Evolutionary conservation across 768 basidiomycete genomes (phyloP), one percentile per base, ranked within the genome.

Genomic region (Lentinus brumalis): DNA sequence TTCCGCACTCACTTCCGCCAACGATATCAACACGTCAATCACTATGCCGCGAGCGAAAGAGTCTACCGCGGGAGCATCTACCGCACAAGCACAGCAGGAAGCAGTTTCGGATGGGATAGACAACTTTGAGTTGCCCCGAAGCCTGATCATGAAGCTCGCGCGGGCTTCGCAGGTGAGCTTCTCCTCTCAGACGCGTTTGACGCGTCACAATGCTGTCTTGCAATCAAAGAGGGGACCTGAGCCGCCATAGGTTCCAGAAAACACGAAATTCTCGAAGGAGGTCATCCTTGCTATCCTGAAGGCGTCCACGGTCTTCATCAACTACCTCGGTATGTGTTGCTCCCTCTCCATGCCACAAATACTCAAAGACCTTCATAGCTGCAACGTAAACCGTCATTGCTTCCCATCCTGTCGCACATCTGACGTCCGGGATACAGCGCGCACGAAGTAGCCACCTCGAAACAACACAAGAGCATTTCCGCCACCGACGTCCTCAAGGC

Each of bases 231-330:
- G 47, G 35, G 35, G 35, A 3, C 15, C 39, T 39, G n/a, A 14
- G 21, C 31, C 15, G 10, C 11, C 41, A 9, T 56, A 96, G 95
- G 76, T 96, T 3, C 92, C 94, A 6, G 88, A 93, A 0, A 88
- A 86, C 66, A 83, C 88, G 12, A 96, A 96, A 70, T 74, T 97
- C 57, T 91, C 94, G 67, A 96, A 95, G 63, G 96, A 98, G 60
- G 91, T 92, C 0, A 86, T 95, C 0, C 72, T 91, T 1, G 92
- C 94, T 12, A 79, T 97, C 10, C 81, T 91, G 14, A 95, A 95
- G 71, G 89, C 89, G 32, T 93, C 95, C 4, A 96, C 96, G 0
- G 90, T 98, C 53, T 98, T 98, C 73, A 95, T 99, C 66, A 96
- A 91, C 73, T 96, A 95, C 67, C 79, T 98, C 8, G 89, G 96